Percentiles rank a stretch among this genome's conserved stretches.
These are phyloP conservation scores for Aspergillus caelatus DNA, from an alignment of 2,329 filamentous ascomycete species.

Conservation along the genomic window DNA sequence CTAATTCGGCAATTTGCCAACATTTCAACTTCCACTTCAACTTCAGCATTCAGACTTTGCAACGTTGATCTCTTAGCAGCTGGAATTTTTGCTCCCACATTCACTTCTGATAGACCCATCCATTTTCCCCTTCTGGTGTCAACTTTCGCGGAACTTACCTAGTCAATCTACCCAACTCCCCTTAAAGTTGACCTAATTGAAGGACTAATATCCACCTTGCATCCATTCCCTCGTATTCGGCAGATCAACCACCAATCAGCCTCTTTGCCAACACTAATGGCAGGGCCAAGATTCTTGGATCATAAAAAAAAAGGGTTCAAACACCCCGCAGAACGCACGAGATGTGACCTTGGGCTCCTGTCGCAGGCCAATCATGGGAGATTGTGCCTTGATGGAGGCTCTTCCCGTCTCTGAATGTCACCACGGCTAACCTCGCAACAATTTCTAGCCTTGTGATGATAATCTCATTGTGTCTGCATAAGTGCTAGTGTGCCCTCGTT, in stretches of 20 bases:
- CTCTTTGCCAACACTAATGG: not conserved
- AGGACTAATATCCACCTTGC: not conserved
- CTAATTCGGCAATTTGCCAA: not conserved
- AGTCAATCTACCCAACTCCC: not conserved
- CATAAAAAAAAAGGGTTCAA: not conserved
- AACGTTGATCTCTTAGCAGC: not conserved
- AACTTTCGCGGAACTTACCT: not conserved
- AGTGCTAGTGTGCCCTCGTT: not conserved
- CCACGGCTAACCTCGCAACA: not conserved
- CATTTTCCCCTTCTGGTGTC: not conserved
- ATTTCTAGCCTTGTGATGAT: not conserved
- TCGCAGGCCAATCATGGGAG: not conserved
- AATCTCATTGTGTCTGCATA: not conserved
- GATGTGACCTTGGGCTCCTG: not conserved
- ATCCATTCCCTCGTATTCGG: slow-evolving; percentile 12
- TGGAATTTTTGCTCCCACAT: not conserved
- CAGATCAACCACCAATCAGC: slow-evolving; percentile 1
- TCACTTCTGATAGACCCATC: not conserved
- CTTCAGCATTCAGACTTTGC: not conserved
- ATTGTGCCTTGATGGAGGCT: not conserved
- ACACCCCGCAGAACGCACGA: not conserved
- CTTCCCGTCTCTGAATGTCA: not conserved
- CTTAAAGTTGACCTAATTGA: not conserved
- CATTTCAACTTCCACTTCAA: not conserved
- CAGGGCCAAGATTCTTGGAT: not conserved